phyloP scores from a whole-genome alignment of 352 stramenopile species.

The Thraustochytrium striatum region DNA sequence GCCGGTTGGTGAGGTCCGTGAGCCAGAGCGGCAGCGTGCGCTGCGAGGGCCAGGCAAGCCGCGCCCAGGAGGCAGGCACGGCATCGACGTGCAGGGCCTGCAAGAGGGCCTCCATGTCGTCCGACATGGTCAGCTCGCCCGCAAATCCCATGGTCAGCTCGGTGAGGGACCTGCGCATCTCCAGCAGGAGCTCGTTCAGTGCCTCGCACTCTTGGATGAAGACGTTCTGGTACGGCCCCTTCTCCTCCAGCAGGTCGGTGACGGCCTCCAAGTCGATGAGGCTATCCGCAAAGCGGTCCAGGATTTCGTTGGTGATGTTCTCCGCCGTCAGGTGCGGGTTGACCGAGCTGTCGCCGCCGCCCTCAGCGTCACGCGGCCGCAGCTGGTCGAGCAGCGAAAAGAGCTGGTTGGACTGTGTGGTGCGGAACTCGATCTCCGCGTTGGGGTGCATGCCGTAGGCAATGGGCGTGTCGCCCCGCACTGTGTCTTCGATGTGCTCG shows the following conservation, averaged over 20 bases:
- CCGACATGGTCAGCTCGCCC: conserved; percentile 91
- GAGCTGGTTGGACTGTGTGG: conserved; percentile 86
- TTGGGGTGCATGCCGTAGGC: conserved; percentile 73
- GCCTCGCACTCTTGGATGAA: conserved; percentile 96
- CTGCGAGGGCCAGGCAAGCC: conserved; percentile 55
- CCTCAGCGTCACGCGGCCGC: conserved; percentile 69
- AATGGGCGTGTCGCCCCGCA: conserved; percentile 91
- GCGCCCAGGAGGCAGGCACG: conserved; percentile 77
- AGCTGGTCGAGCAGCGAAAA: conserved; percentile 79
- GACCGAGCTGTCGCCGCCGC: conserved; percentile 75
- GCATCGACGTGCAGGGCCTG: conserved; percentile 82
- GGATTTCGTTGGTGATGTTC: conserved; percentile 77
- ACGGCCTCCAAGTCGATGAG: conserved; percentile 96
- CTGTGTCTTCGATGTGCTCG: conserved; percentile 72
- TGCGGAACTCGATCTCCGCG: conserved; percentile 88
- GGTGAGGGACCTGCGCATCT: conserved; percentile 91
- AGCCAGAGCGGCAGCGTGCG: conserved; percentile 86
- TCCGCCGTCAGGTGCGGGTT: conserved; percentile 35
- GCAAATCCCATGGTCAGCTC: conserved; percentile 93
- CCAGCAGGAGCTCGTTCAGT: conserved; percentile 89
- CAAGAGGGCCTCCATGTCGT: conserved; percentile 81
- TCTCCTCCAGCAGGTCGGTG: conserved; percentile 84
- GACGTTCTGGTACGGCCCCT: conserved; percentile 83
- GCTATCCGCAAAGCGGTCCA: conserved; percentile 91
- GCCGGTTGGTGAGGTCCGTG: conserved; percentile 78